A percentile compares a stretch with the other conserved stretches of the same genome.
Conservation (phyloP, 2,329 filamentous ascomycete species). For the Botryotinia narcissicola region DNA sequence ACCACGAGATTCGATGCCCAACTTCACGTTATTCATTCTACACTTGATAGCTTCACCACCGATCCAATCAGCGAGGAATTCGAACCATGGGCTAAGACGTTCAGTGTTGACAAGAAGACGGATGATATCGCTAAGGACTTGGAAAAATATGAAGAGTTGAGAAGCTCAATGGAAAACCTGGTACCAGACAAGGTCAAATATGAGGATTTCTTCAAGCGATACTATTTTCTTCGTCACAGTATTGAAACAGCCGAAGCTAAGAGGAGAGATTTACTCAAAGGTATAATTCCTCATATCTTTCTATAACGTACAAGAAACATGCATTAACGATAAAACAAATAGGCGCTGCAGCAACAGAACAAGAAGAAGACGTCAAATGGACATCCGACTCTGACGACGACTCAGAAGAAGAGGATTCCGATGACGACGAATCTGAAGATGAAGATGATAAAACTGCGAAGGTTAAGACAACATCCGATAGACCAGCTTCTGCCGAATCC, state of each 20-base stretch:
- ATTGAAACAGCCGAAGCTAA: conserved; percentile 91
- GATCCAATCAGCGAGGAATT: conserved; percentile 78
- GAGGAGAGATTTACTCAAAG: conserved; percentile 85
- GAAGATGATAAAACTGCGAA: background rate
- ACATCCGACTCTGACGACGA: conserved; percentile 71
- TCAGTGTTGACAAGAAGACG: conserved; percentile 82
- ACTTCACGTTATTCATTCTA: conserved; percentile 90
- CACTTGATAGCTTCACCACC: conserved; percentile 74
- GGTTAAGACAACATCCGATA: conserved; percentile 33
- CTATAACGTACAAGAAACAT: conserved; percentile 6
- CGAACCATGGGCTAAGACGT: conserved; percentile 67
- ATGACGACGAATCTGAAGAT: background rate
- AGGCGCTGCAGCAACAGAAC: conserved; percentile 53
- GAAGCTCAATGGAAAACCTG: conserved; percentile 87
- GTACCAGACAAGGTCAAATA: conserved; percentile 95
- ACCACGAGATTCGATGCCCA: conserved; percentile 93
- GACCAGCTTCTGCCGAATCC: conserved; percentile 52
- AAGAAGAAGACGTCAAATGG: conserved; percentile 70
- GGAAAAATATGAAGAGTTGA: conserved; percentile 80
- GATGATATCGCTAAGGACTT: conserved; percentile 78
- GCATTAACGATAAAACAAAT: background rate
- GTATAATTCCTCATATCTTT: conserved; percentile 48
- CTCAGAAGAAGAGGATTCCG: conserved; percentile 21
- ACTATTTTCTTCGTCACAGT: conserved; percentile 91
- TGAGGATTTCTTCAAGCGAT: conserved; percentile 84